phyloP scores from a whole-genome alignment of 352 stramenopile species.

The Phytophthora colocasiae region DNA sequence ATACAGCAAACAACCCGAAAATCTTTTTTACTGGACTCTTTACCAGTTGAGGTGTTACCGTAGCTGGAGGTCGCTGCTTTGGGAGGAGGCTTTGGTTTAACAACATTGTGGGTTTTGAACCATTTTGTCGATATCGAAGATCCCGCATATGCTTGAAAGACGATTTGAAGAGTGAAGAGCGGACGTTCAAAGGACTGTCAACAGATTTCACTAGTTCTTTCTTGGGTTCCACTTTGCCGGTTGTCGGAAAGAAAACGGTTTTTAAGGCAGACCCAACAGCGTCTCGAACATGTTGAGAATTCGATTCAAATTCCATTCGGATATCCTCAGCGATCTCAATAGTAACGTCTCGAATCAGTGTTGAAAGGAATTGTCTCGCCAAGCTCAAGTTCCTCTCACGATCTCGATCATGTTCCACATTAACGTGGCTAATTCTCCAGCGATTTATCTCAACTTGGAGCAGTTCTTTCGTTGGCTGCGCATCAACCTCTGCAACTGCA shows the following conservation, averaged over 20 bases:
- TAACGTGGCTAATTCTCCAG: conserved; percentile 28
- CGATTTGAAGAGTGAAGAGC: conserved; percentile 33
- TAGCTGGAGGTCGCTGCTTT: neutral
- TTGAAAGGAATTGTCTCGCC: conserved; percentile 18
- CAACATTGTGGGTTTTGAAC: conserved; percentile 6
- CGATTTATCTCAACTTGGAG: conserved; percentile 41
- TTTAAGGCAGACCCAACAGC: conserved; percentile 19
- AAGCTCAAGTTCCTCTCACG: conserved; percentile 6
- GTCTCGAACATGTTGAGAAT: conserved; percentile 25
- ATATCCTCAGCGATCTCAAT: conserved; percentile 48
- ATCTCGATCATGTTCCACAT: conserved; percentile 30
- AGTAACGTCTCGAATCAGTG: conserved; percentile 39
- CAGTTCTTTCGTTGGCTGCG: conserved; percentile 35
- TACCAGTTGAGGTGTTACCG: neutral
- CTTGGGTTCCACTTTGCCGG: conserved; percentile 1
- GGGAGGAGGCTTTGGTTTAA: conserved; percentile 23
- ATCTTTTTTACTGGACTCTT: conserved; percentile 31
- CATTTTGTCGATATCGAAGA: conserved; percentile 14
- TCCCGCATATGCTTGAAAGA: conserved; percentile 26
- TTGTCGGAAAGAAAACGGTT: conserved; percentile 32
- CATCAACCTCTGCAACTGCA: conserved; percentile 25
- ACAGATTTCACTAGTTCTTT: conserved; percentile 3
- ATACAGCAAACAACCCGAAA: conserved; percentile 25
- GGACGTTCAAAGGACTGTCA: conserved; percentile 3
- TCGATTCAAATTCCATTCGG: conserved; percentile 42